Conservation (phyloP, 2,329 filamentous ascomycete species). For the Fusarium duplospermum region DNA sequence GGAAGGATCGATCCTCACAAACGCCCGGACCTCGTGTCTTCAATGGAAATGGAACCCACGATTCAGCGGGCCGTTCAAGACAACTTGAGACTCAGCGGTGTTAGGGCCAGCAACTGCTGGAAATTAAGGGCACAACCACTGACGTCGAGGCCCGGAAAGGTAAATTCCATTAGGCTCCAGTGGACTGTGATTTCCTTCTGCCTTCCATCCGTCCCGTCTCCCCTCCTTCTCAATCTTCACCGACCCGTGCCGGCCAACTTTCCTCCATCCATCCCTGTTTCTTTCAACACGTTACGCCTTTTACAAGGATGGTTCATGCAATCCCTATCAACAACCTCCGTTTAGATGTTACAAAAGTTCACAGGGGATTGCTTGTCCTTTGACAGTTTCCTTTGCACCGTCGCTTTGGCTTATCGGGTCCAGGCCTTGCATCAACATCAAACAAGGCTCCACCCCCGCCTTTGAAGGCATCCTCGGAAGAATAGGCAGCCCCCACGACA, state of each 20-base stretch:
- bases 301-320: constrained; percentile 5
- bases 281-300: background rate
- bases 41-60: constrained; percentile 15
- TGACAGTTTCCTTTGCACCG: constrained; percentile 4
- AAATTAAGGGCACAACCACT: background rate
- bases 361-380: constrained; percentile 4
- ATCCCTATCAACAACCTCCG: constrained; percentile 29
- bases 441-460: background rate
- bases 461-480: background rate
- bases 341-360: constrained; percentile 28
- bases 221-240: background rate
- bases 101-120: constrained; percentile 5
- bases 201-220: background rate
- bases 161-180: background rate
- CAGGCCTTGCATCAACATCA: background rate
- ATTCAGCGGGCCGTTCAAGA: constrained; percentile 25
- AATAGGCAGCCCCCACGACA: constrained; percentile 16
- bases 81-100: background rate
- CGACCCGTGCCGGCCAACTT: background rate
- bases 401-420: constrained; percentile 30
- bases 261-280: constrained; percentile 9
- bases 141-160: too few species aligned
- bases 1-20: background rate
- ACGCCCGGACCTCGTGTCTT: background rate
- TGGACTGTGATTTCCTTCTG: background rate